phyloP scores from a whole-genome alignment of 305 asterid genomes.

The Rubia peregrina region DNA sequence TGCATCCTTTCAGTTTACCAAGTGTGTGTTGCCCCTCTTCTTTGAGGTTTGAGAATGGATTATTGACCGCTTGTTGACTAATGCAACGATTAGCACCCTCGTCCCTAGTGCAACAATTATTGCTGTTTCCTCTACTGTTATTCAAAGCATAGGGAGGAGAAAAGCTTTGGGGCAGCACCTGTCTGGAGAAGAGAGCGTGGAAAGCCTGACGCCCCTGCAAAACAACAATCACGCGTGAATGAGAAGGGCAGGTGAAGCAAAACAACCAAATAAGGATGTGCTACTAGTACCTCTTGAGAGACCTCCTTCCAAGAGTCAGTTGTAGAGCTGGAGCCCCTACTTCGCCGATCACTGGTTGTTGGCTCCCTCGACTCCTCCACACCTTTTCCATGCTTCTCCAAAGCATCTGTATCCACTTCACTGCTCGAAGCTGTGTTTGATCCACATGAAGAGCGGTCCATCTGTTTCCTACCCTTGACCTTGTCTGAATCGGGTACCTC shows the following conservation, averaged over 20 bases:
- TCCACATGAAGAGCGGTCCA: conserved; percentile 97
- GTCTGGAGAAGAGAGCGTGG: conserved; percentile 82
- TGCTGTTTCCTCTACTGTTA: conserved; percentile 2
- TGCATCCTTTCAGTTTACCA: conserved; percentile 56
- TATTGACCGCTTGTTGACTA: conserved; percentile 25
- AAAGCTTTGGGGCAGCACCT: conserved; percentile 86
- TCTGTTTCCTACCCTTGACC: conserved; percentile 50
- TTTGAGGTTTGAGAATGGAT: conserved; percentile 29
- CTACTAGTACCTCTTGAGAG: conserved; percentile 63
- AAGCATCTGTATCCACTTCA: conserved; percentile 73
- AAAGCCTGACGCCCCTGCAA: conserved; percentile 88
- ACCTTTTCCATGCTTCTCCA: conserved; percentile 45
- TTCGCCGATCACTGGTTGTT: conserved; percentile 40
- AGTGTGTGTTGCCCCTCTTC: conserved; percentile 33
- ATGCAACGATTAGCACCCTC: background rate
- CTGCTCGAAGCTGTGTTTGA: conserved; percentile 95
- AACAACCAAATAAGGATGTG: conserved; percentile 8
- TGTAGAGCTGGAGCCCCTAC: conserved; percentile 43
- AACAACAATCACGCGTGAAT: conserved; percentile 5
- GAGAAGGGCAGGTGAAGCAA: background rate
- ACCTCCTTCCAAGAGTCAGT: conserved; percentile 87
- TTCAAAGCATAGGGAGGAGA: conserved; percentile 44
- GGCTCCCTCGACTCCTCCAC: conserved; percentile 53
- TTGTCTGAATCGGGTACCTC: conserved; percentile 44
- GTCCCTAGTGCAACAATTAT: conserved; percentile 15